Conservation (phyloP, 2,329 filamentous ascomycete species). For the Fusarium nygamai region DNA sequence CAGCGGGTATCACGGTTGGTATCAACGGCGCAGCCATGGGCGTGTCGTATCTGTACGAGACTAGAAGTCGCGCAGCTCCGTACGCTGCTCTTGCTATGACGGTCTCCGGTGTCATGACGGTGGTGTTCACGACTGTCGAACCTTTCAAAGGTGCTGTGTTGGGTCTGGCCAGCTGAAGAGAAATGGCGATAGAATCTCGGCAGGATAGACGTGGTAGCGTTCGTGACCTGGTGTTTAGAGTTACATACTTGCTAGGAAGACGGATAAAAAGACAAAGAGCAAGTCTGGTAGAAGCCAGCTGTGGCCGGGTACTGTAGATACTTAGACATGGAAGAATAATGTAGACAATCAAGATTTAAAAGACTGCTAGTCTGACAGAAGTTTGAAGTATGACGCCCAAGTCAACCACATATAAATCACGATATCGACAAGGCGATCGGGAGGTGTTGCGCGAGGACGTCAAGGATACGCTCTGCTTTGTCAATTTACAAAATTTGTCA, state of each 20-base stretch:
- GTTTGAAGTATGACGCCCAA: background rate
- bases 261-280: constrained; percentile 15
- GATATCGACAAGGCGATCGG: background rate
- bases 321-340: constrained; percentile 12
- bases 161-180: constrained; percentile 44
- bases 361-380: background rate
- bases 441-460: background rate
- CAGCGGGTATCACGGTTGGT: constrained; percentile 63
- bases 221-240: constrained; percentile 28
- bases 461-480: constrained; percentile 24
- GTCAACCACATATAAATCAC: constrained; percentile 9
- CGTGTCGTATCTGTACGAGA: constrained; percentile 66
- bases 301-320: constrained; percentile 19
- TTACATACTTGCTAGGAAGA: constrained; percentile 22
- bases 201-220: constrained; percentile 6
- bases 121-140: constrained; percentile 61
- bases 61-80: constrained; percentile 61
- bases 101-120: constrained; percentile 65
- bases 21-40: constrained; percentile 71
- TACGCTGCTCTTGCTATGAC: constrained; percentile 68
- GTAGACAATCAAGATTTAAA: constrained; percentile 5
- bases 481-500: constrained; percentile 27
- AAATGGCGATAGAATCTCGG: background rate
- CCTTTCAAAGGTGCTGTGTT: constrained; percentile 55
- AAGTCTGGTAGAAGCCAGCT: constrained; percentile 10